A percentile compares a stretch with the other conserved stretches of the same genome.
phyloP scores from a whole-genome alignment of 1,284 basidiomycete genomes.

The Ceratobasidium sp. region DNA sequence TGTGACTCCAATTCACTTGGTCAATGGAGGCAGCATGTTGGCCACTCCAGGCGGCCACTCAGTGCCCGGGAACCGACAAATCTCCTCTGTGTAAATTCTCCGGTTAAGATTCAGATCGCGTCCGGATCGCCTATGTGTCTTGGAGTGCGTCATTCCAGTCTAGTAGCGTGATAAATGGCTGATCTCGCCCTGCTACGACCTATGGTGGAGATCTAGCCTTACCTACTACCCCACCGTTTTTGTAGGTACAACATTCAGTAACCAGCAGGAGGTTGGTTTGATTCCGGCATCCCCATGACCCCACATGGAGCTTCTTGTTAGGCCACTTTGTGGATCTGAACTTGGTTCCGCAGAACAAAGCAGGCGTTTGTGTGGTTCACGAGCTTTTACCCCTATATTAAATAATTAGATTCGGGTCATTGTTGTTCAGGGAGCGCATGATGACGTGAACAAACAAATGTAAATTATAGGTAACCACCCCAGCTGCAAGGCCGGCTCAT shows the following conservation, averaged over 20 bases:
- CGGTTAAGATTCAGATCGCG: conserved; percentile 4
- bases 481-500: not conserved
- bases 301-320: not conserved
- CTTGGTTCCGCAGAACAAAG: conserved; percentile 18
- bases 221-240: not conserved
- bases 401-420: not conserved
- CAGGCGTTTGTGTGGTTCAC: not conserved
- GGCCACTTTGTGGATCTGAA: not conserved
- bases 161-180: not conserved
- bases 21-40: not conserved
- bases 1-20: not conserved
- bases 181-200: not conserved
- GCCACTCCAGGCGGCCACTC: not conserved
- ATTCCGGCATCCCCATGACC: not conserved
- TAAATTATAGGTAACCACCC: not conserved
- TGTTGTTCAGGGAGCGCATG: conserved; percentile 1
- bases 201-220: not conserved
- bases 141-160: conserved; percentile 1
- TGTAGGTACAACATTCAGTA: not conserved
- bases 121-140: conserved; percentile 9
- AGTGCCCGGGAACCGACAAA: not conserved
- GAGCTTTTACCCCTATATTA: conserved; percentile 32
- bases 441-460: not conserved
- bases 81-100: not conserved
- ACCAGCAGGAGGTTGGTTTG: not conserved